Conservation (phyloP, 2,329 filamentous ascomycete genomes). For the Trichoderma gracile region DNA sequence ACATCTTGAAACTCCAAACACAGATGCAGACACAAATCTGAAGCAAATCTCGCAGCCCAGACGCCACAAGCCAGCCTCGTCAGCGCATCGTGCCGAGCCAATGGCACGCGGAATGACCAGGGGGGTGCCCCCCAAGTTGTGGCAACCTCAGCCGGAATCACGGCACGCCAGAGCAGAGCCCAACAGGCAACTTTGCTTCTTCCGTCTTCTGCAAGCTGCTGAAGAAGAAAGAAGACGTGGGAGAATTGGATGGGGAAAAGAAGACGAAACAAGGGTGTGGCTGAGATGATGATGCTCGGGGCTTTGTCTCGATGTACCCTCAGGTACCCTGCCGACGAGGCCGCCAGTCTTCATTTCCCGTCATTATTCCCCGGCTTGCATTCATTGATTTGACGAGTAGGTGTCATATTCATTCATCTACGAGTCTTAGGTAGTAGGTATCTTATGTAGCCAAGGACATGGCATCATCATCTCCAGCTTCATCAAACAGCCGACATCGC, state of each 20-base stretch:
- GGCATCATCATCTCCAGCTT: too few species aligned
- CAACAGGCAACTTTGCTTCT: too few species aligned
- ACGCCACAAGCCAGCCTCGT: slow-evolving; percentile 21
- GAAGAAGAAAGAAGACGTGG: not conserved
- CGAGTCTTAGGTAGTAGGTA: too few species aligned
- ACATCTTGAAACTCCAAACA: not conserved
- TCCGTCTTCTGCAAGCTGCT: too few species aligned
- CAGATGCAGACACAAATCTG: not conserved
- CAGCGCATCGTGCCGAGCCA: slow-evolving; percentile 24
- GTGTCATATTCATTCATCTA: too few species aligned
- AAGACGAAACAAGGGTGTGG: not conserved
- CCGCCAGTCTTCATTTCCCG: slow-evolving; percentile 13
- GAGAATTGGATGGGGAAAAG: not conserved
- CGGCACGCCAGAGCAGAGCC: not conserved
- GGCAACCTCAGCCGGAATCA: slow-evolving; percentile 8
- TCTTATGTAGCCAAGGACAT: too few species aligned
- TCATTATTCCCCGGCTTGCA: not conserved
- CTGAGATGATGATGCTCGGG: not conserved
- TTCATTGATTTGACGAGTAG: too few species aligned
- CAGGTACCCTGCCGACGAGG: too few species aligned
- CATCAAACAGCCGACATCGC: too few species aligned
- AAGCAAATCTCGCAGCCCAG: not conserved
- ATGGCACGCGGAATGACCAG: not conserved
- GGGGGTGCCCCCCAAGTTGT: not conserved
- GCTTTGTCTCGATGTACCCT: too few species aligned